These are phyloP conservation scores for Citrullus colocynthis DNA, from an alignment of 306 rosid genomes.

Conservation along the genomic window DNA sequence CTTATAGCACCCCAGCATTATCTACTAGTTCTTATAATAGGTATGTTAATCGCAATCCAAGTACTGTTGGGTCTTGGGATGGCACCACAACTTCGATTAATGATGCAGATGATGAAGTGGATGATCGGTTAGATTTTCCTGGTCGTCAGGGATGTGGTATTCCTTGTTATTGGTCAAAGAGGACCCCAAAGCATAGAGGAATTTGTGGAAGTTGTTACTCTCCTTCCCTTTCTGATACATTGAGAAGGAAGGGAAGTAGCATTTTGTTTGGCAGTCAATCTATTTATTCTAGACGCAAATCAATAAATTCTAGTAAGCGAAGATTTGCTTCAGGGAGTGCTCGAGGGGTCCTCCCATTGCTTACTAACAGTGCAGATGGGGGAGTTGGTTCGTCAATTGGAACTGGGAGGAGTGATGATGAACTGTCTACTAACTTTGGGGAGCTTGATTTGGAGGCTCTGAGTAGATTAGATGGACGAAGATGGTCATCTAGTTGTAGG, in stretches of 20 bases:
- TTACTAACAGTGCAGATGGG: constrained; percentile 43
- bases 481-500: constrained; percentile 95
- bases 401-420: constrained; percentile 85
- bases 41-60: constrained; percentile 44
- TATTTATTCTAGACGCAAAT: constrained; percentile 38
- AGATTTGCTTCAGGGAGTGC: constrained; percentile 50
- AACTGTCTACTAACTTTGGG: constrained; percentile 76
- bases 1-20: constrained; percentile 89
- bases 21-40: constrained; percentile 74
- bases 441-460: constrained; percentile 98
- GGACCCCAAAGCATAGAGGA: constrained; percentile 56
- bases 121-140: constrained; percentile 57
- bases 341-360: constrained; percentile 74
- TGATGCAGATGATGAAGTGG: constrained; percentile 64
- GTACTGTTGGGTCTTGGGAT: constrained; percentile 93
- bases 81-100: constrained; percentile 70
- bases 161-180: constrained; percentile 90
- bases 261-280: constrained; percentile 64
- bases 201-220: constrained; percentile 68
- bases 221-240: constrained; percentile 75
- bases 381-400: constrained; percentile 73
- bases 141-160: constrained; percentile 90
- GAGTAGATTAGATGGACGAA: constrained; percentile 87
- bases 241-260: constrained; percentile 77
- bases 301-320: constrained; percentile 38